Evolutionary conservation across 345 rosid species (phyloP), one percentile per base, ranked within the genome.

Genomic region (Barbarea vulgaris): DNA sequence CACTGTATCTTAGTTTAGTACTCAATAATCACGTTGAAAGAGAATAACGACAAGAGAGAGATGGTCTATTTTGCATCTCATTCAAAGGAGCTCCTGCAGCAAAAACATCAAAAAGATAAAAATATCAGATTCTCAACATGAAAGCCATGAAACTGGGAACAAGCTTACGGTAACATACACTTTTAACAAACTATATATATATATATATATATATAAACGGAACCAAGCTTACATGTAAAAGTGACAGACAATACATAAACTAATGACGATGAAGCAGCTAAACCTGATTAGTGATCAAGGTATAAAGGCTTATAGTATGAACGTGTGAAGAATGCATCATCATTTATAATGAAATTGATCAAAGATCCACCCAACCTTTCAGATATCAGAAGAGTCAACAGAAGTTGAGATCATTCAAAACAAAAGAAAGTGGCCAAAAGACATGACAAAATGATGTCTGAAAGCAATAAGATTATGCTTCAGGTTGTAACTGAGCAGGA

Each of bases 401-500:
- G 44, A 58, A 13, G 67, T 18, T 41, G 65, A 59, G 77, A 78
- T 57, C 77, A 67, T 37, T 14, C 74, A 60, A 66, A 60, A 59
- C 69, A 67, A 72, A 22, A 25, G 80, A 77, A 77, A 70, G 14
- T 55, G 72, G 65, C 52, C 66, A 77, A 77, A 77, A 57, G 10
- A 66, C 48, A 77, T 77, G 72, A 71, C 62, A 78, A 77, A 59
- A 52, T 67, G 74, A 78, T 72, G 81, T 72, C 77, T 72, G 25
- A 51, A 72, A 59, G 33, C 53, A 72, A 21, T 64, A 56, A 47
- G 18, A 18, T 1, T 34, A 28, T 50, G 36, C 21, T 9, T 22
- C 77, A 58, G 74, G 81, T 71, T 17, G 74, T 60, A 72, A 44
- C 80, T 47, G 54, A 70, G 71, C n/a, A 71, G 7, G 69, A 39